Conservation (phyloP, 805 yeast genomes). For the Metschnikowia arizonensis region DNA sequence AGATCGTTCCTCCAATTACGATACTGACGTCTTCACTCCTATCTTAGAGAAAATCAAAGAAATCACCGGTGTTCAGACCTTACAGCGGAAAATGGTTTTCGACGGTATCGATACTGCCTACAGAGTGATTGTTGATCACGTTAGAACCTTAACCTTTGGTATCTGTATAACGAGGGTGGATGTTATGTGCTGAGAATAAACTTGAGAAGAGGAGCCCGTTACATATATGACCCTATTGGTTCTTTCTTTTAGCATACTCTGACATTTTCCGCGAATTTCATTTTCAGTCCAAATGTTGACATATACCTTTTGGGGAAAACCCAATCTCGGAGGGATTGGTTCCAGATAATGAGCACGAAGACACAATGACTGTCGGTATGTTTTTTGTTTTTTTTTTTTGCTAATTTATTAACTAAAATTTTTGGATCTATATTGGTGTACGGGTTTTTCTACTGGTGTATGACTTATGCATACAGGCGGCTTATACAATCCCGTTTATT, state of each 20-base stretch:
- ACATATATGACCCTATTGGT: slow-evolving; percentile 92
- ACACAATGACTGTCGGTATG: no score
- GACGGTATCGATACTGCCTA: slow-evolving; percentile 98
- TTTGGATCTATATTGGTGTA: no score
- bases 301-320: no score
- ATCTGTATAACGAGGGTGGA: slow-evolving; percentile 95
- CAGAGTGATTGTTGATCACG: slow-evolving; percentile 97
- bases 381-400: no score
- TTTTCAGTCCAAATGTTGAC: no score
- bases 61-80: slow-evolving; percentile 86
- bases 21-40: slow-evolving; percentile 94
- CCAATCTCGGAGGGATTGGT: no score
- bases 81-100: slow-evolving; percentile 83
- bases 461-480: no score
- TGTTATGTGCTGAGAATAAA: slow-evolving; percentile 97
- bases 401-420: no score
- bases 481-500: no score
- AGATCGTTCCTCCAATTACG: slow-evolving; percentile 88
- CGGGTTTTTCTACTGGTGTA: no score
- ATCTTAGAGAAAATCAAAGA: slow-evolving; percentile 82
- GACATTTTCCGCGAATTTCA: slow-evolving; percentile 92
- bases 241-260: slow-evolving; percentile 82
- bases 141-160: slow-evolving; percentile 93
- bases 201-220: slow-evolving; percentile 95
- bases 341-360: no score